A percentile compares a stretch with the other conserved stretches of the same genome.
These are phyloP conservation scores for Metschnikowia gelsemii DNA, from an alignment of 805 yeast genomes.

Conservation along the genomic window DNA sequence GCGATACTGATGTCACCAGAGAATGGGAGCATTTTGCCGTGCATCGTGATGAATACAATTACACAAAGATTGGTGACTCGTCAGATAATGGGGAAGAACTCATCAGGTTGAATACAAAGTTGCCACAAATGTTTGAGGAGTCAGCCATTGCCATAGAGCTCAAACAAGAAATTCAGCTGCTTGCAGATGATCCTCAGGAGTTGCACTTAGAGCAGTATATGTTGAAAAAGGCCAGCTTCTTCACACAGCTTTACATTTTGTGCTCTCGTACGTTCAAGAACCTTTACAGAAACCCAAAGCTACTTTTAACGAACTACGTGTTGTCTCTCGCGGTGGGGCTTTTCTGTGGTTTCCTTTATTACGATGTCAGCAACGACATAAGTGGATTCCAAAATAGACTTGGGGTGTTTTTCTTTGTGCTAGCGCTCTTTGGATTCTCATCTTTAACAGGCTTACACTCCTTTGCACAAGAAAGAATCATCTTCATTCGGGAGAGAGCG, in stretches of 20 bases:
- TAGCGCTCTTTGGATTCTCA: conserved; percentile 92
- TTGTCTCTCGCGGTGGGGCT: conserved; percentile 74
- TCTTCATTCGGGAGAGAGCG: conserved; percentile 89
- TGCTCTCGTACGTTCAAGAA: conserved; percentile 89
- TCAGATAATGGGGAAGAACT: conserved; percentile 24
- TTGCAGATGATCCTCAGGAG: conserved; percentile 25
- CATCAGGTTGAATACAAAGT: conserved; percentile 24
- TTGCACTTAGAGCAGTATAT: conserved; percentile 34
- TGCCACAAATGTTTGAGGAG: conserved; percentile 37
- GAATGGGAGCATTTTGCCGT: conserved; percentile 88
- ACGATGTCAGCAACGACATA: conserved; percentile 79
- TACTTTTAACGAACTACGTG: conserved; percentile 81
- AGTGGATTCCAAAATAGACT: conserved; percentile 95
- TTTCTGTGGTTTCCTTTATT: conserved; percentile 84
- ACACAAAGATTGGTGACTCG: conserved; percentile 22
- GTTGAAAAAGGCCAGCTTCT: conserved; percentile 53
- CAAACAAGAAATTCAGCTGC: conserved; percentile 35
- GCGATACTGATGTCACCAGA: conserved; percentile 58
- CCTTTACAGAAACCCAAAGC: conserved; percentile 85
- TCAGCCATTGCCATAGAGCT: conserved; percentile 43
- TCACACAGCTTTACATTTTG: conserved; percentile 67
- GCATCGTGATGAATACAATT: conserved; percentile 68
- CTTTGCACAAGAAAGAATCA: conserved; percentile 82
- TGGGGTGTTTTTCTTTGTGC: conserved; percentile 86
- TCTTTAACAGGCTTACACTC: conserved; percentile 89